Conservation (phyloP, 2,329 filamentous ascomycete species). For the Microcyclospora tardicrescens region DNA sequence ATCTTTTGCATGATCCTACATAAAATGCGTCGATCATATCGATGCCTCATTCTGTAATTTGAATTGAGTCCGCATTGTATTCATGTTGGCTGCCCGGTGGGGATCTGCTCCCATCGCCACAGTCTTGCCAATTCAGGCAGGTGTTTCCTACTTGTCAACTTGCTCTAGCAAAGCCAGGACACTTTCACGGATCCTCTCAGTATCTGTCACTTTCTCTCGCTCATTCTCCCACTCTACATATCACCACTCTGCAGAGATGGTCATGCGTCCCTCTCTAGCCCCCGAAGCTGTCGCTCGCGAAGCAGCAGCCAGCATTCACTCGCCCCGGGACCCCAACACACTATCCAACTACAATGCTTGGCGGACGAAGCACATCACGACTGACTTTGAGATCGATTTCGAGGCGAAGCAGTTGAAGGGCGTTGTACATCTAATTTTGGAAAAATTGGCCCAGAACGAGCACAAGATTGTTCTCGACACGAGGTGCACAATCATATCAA, state of each 20-base stretch:
- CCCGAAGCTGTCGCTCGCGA: slow-evolving; percentile 13
- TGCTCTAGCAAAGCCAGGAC: too few relatives aligned
- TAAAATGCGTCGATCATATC: too few relatives aligned
- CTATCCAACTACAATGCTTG: slow-evolving; percentile 84
- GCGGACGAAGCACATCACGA: slow-evolving; percentile 69
- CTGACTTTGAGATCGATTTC: slow-evolving; percentile 75
- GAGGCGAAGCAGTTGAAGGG: slow-evolving; percentile 64
- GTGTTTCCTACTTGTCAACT: too few relatives aligned
- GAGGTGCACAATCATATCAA: slow-evolving; percentile 27
- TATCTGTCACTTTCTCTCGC: too few relatives aligned
- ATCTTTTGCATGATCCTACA: too few relatives aligned
- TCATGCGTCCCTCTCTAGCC: slow-evolving; percentile 10
- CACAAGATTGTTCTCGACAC: slow-evolving; percentile 74
- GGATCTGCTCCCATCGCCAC: too few relatives aligned
- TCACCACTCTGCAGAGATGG: slow-evolving; percentile 11
- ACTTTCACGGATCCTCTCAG: too few relatives aligned
- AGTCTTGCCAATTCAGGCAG: too few relatives aligned
- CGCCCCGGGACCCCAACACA: slow-evolving; percentile 62
- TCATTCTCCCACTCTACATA: too few relatives aligned
- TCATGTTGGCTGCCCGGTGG: too few relatives aligned
- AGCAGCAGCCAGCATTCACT: slow-evolving; percentile 21
- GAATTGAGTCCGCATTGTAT: too few relatives aligned
- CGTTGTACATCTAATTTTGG: slow-evolving; percentile 61
- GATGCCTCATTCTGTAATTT: too few relatives aligned
- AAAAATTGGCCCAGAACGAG: slow-evolving; percentile 60